Percentiles rank a stretch among this genome's conserved stretches.
phyloP scores from a whole-genome alignment of 768 basidiomycete genomes.

The Cyathus striatus region DNA sequence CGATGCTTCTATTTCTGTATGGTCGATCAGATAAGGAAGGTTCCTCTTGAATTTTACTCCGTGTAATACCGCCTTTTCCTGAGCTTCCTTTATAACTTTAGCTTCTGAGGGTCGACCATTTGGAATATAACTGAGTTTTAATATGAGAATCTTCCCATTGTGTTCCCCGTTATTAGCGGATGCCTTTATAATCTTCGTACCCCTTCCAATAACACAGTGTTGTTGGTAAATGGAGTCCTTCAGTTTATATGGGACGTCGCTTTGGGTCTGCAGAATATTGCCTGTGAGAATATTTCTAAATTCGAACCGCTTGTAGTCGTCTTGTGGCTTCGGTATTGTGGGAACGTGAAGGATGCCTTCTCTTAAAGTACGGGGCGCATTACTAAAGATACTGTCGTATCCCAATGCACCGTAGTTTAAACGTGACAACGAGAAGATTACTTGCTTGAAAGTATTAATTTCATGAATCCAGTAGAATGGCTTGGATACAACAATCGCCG shows the following conservation, averaged over 20 bases:
- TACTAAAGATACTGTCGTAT: too few species aligned
- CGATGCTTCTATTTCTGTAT: background rate
- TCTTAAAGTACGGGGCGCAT: too few species aligned
- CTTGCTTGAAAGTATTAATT: too few species aligned
- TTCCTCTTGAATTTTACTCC: background rate
- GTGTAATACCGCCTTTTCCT: background rate
- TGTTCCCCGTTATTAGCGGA: background rate
- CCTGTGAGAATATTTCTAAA: too few species aligned
- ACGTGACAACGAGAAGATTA: too few species aligned
- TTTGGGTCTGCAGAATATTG: too few species aligned
- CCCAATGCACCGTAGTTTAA: too few species aligned
- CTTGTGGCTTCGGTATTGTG: too few species aligned
- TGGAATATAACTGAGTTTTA: slow-evolving; percentile 7
- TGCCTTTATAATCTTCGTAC: slow-evolving; percentile 5
- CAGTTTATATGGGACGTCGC: too few species aligned
- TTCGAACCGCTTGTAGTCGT: too few species aligned
- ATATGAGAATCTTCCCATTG: background rate
- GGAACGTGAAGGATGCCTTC: too few species aligned
- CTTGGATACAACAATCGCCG: background rate
- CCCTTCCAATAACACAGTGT: slow-evolving; percentile 7
- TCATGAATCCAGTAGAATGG: background rate
- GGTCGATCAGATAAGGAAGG: slow-evolving; percentile 1
- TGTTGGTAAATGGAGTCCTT: too few species aligned
- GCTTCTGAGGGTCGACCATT: slow-evolving; percentile 1
- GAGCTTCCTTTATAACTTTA: background rate